Conservation (phyloP, 139 green algal species). For the Coelastrella sp. region DNA sequence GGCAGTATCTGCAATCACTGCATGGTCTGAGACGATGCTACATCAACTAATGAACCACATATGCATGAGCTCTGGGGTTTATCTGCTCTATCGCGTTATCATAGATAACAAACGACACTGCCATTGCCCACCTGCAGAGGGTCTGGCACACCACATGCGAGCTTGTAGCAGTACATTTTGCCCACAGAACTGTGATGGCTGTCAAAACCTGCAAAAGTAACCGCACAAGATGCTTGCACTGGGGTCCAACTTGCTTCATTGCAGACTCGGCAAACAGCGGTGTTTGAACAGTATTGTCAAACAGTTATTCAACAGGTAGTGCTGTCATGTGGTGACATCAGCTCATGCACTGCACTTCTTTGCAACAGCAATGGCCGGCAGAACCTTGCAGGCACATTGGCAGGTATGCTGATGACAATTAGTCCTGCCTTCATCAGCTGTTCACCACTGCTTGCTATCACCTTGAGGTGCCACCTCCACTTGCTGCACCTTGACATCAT, state of each 20-base stretch:
- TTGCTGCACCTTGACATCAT: slow-evolving; percentile 56
- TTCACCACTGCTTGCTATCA: background rate
- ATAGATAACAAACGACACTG: background rate
- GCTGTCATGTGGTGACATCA: no score
- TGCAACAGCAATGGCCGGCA: no score
- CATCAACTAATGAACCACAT: no score
- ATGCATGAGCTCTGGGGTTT: background rate
- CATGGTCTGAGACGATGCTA: no score
- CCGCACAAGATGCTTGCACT: no score
- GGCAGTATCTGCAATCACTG: no score
- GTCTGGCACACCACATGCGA: slow-evolving; percentile 49
- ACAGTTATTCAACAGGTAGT: no score
- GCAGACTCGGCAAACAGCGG: no score
- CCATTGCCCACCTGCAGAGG: slow-evolving; percentile 48
- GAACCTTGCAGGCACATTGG: no score
- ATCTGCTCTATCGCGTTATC: background rate
- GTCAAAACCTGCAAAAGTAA: slow-evolving; percentile 57
- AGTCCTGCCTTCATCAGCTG: background rate
- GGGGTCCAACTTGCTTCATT: no score
- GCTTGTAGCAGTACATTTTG: slow-evolving; percentile 61
- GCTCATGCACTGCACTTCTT: no score
- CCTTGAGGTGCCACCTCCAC: slow-evolving; percentile 40
- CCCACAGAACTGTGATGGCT: slow-evolving; percentile 53
- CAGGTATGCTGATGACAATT: background rate
- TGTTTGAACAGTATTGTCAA: no score